Evolutionary conservation across 345 rosid genomes (phyloP), one percentile per base, ranked within the genome.

Genomic region (Eucalyptus tenuipes): DNA sequence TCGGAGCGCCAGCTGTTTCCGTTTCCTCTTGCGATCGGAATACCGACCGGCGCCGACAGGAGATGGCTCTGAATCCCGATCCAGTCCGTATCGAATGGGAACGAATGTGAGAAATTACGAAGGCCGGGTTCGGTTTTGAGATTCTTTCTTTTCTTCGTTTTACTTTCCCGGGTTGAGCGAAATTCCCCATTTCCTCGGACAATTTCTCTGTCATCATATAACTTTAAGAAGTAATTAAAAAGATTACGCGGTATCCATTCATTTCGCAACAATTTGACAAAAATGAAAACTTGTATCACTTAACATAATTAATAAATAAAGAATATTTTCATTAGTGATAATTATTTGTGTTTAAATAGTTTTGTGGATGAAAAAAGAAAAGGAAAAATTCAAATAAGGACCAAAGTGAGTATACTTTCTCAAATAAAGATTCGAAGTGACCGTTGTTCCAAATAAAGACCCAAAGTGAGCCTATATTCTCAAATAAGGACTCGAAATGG

Each of bases 261-360:
- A 16, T 31, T 16, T 31, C 3, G 22, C 24, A 66, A 31, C 33
- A 16, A 66, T 31, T 16, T n/a, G 18, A 66, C 10, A 8, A 33
- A 15, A 16, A 66, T 5, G 3, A 8, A 4, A 0, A 2, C 5
- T 68, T 3, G 18, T 33, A 17, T 37, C 2, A 5, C 13, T 71
- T 37, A 71, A 68, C 22, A 75, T 75, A 9, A 68, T 68, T 33
- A 31, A 9, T 71, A 71, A 71, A 68, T 16, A 18, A 18, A 68
- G 0, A 66, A 68, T 64, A 66, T n/a, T 16, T 68, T 66, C 4
- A 33, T 33, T 4, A 20, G 7, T 3, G 27, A 75, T 75, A 37
- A 75, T 75, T 5, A 20, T 75, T 75, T 3, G 6, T 37, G 13
- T 18, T n/a, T 64, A 64, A 64, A 64, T 4, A 15, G 0, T 37